Conservation (phyloP, 306 rosid species). For the Arachis hypogaea region DNA sequence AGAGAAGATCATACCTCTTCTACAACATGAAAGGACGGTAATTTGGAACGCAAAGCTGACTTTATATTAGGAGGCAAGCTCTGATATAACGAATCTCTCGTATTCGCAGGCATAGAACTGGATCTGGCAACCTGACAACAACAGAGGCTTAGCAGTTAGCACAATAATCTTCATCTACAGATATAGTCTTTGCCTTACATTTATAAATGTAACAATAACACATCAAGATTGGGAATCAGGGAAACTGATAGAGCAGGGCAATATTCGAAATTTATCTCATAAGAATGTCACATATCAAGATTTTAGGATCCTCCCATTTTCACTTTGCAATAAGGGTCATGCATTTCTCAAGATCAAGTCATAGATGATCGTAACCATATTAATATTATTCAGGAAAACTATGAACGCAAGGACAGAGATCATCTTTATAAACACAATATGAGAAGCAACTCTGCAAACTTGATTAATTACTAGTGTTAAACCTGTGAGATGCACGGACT, state of each 20-base stretch:
- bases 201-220: no score
- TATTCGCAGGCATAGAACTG: slow-evolving; percentile 72
- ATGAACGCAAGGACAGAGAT: no score
- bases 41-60: slow-evolving; percentile 71
- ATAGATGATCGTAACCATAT: background rate
- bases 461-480: background rate
- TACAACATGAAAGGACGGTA: slow-evolving; percentile 54
- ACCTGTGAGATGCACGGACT: no score
- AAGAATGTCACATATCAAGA: background rate
- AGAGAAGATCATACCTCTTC: slow-evolving; percentile 60
- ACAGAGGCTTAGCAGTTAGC: slow-evolving; percentile 38
- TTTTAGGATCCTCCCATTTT: background rate
- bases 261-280: no score
- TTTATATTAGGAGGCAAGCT: slow-evolving; percentile 79
- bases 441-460: slow-evolving; percentile 1
- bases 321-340: background rate
- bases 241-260: no score
- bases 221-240: no score
- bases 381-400: background rate
- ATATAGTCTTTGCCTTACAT: background rate
- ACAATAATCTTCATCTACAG: background rate
- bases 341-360: background rate
- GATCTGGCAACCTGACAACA: slow-evolving; percentile 76
- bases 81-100: slow-evolving; percentile 80
- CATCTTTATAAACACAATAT: background rate